Evolutionary conservation across 1,139 yeast genomes (phyloP).

Genomic region (Suhomyces anneliseae): DNA sequence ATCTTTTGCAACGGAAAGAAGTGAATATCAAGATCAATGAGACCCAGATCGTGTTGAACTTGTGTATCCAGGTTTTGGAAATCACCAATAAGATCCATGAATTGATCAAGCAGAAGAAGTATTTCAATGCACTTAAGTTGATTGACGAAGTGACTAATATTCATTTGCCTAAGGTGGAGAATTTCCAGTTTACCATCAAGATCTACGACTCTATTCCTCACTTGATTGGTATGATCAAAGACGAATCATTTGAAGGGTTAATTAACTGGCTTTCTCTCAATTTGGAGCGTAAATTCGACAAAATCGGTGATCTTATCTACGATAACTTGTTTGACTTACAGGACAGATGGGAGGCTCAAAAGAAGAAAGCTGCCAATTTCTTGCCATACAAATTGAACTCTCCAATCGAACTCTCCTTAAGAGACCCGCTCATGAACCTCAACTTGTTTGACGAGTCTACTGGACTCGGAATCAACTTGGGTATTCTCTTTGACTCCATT

Average conservation of each 20-base stretch:
- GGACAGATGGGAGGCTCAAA: constrained; percentile 51
- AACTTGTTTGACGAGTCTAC: constrained; percentile 47
- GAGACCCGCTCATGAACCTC: constrained; percentile 52
- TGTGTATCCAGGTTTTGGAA: constrained; percentile 81
- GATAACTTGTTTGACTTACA: constrained; percentile 57
- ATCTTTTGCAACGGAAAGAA: constrained; percentile 55
- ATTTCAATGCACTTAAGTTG: constrained; percentile 84
- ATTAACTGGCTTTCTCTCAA: constrained; percentile 68
- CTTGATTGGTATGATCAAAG: constrained; percentile 70
- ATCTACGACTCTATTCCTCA: constrained; percentile 77
- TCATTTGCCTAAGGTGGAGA: constrained; percentile 69
- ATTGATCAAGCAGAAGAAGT: constrained; percentile 68
- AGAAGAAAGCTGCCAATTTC: constrained; percentile 39
- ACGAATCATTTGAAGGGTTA: constrained; percentile 73
- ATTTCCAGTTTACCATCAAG: constrained; percentile 72
- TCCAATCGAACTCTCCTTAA: constrained; percentile 74
- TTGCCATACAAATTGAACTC: constrained; percentile 73
- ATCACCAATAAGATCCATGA: constrained; percentile 85
- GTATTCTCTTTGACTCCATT: constrained; percentile 78
- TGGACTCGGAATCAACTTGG: constrained; percentile 51
- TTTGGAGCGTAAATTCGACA: constrained; percentile 58
- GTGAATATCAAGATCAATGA: constrained; percentile 62
- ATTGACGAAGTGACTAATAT: constrained; percentile 69
- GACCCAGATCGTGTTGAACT: constrained; percentile 57
- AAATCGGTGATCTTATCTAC: constrained; percentile 62